Evolutionary conservation across 345 rosid genomes (phyloP).

Genomic region (Bruguiera gymnorhiza): DNA sequence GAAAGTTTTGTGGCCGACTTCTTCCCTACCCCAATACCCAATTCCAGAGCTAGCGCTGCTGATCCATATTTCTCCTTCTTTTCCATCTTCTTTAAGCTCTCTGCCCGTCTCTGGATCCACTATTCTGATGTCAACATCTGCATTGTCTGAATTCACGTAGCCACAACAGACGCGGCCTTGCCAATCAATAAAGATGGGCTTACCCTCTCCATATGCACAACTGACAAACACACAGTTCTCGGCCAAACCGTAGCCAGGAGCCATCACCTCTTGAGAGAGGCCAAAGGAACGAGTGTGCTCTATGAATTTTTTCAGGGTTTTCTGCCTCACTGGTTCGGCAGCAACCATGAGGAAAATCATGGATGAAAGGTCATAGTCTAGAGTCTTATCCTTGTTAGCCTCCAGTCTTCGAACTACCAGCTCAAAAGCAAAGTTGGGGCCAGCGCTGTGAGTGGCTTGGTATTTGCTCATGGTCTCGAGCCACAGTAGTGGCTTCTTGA

Average conservation of each 20-base stretch:
- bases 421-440: constrained; percentile 69
- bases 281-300: constrained; percentile 54
- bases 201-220: constrained; percentile 60
- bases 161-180: constrained; percentile 68
- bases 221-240: constrained; percentile 72
- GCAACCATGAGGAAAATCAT: constrained; percentile 67
- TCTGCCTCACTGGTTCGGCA: constrained; percentile 68
- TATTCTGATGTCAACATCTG: constrained; percentile 53
- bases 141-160: constrained; percentile 34
- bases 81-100: constrained; percentile 43
- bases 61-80: constrained; percentile 72
- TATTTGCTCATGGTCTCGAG: constrained; percentile 53
- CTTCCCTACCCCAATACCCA: constrained; percentile 70
- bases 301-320: constrained; percentile 47
- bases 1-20: constrained; percentile 47
- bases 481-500: constrained; percentile 64
- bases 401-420: constrained; percentile 54
- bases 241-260: constrained; percentile 75
- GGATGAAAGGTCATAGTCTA: constrained; percentile 56
- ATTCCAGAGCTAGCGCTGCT: constrained; percentile 63
- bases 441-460: constrained; percentile 63
- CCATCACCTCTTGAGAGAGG: constrained; percentile 61
- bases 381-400: constrained; percentile 34
- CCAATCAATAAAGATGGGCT: constrained; percentile 61
- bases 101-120: constrained; percentile 41